Conservation (phyloP, 495 filamentous ascomycete genomes). For the Xylaria scruposa region DNA sequence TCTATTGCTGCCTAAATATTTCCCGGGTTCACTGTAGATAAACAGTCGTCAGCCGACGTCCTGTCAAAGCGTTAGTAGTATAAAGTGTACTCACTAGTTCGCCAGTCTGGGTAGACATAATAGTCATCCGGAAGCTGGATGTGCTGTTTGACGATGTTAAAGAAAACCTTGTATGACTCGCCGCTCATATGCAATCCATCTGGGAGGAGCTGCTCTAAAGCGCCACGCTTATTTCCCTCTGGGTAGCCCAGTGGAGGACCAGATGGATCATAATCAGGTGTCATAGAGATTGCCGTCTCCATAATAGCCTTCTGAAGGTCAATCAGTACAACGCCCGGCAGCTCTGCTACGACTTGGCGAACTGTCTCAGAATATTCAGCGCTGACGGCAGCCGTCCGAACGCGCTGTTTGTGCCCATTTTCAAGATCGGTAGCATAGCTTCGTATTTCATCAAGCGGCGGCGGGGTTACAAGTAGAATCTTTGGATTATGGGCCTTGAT, state of each 20-base stretch:
- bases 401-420: slow-evolving; percentile 55
- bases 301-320: slow-evolving; percentile 80
- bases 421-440: slow-evolving; percentile 59
- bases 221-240: slow-evolving; percentile 49
- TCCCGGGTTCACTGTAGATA: slow-evolving; percentile 24
- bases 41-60: background rate
- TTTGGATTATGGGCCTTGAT: slow-evolving; percentile 72
- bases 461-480: slow-evolving; percentile 78
- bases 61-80: background rate
- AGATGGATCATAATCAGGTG: slow-evolving; percentile 47
- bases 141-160: slow-evolving; percentile 49
- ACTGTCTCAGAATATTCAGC: slow-evolving; percentile 75
- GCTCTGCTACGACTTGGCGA: slow-evolving; percentile 66
- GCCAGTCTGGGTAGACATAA: slow-evolving; percentile 53
- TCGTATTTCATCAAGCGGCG: slow-evolving; percentile 81
- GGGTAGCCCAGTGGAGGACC: slow-evolving; percentile 51
- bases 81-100: slow-evolving; percentile 26
- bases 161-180: slow-evolving; percentile 57
- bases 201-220: slow-evolving; percentile 54
- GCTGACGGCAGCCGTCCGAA: slow-evolving; percentile 67
- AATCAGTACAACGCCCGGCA: slow-evolving; percentile 66
- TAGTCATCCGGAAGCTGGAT: slow-evolving; percentile 44
- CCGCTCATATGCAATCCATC: slow-evolving; percentile 62
- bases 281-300: slow-evolving; percentile 55
- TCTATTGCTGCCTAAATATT: slow-evolving; percentile 2